Evolutionary conservation across 2,329 filamentous ascomycete genomes (phyloP), one percentile per base, ranked within the genome.

Genomic region (Chaetomiaceae sp.): DNA sequence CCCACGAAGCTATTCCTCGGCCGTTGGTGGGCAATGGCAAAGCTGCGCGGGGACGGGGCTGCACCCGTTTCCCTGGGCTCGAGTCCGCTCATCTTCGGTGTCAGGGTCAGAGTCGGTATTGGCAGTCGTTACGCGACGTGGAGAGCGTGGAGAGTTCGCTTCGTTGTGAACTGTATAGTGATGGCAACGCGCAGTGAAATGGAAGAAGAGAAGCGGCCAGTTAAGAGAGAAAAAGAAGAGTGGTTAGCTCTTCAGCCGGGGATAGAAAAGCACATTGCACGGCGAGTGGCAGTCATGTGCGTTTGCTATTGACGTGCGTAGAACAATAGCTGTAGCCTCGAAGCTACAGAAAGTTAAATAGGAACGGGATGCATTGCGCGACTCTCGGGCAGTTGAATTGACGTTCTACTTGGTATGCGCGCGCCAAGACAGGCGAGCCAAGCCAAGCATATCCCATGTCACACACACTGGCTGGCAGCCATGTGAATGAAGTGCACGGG

Each of bases 1-100:
- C 93, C 93, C 43, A 75, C 73, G 65, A 94, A 98, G 54, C 78
- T 83, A 49, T 67, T 68, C 60, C 68, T 71, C 38, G 72, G 73
- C 49, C 75, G 76, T 62, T 71, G 67, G 59, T 80, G 74, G 42
- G 72, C 71, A n/a, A 73, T 62, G 29, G 79, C 78, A 62, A 79
- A 81, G 7, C 72, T 68, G 51, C 72, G 69, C 38, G 78, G 78
- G 49, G 77, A 79, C 38, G 66, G 65, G 58, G 45, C 36, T 30
- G 42, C 36, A 45, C 50, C 56, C 29, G 43, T 45, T 19, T 53
- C 52, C 35, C 40, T 50, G 14, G 48, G 43, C 19, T 54, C 55
- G 48, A 27, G 15, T 38, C 46, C 50, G 49, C 60, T 61, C 59
- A 62, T 61, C 20, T 42, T 45, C 5, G 6, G 22, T 24, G 6